Evolutionary conservation across 331 rosid species (phyloP).

Genomic region (Acacia concinna): DNA sequence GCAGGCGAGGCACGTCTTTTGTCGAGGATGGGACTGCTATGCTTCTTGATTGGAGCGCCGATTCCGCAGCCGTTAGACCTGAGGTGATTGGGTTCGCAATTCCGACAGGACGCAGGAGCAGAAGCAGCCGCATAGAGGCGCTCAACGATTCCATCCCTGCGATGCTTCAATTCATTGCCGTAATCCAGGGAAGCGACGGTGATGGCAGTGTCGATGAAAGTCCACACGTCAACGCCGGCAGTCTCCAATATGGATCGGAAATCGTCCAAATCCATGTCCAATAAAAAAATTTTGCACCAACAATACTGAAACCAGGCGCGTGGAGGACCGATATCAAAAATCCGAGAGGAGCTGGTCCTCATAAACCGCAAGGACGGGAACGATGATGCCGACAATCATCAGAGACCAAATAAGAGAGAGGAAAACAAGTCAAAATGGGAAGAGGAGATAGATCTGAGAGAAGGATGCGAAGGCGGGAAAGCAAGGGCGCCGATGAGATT

Average conservation of each 20-base stretch:
- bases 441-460: conserved; percentile 38
- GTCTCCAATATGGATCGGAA: conserved; percentile 73
- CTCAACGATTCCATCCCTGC: conserved; percentile 84
- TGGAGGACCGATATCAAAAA: background rate
- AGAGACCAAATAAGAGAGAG: background rate
- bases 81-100: conserved; percentile 38
- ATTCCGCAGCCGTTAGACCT: conserved; percentile 32
- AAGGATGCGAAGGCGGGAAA: background rate
- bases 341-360: background rate
- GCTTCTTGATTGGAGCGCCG: background rate
- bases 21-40: conserved; percentile 17
- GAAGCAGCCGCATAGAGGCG: conserved; percentile 62
- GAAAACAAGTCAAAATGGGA: background rate
- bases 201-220: conserved; percentile 84
- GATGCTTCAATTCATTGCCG: conserved; percentile 61
- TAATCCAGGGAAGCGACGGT: conserved; percentile 71
- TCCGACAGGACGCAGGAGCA: conserved; percentile 42
- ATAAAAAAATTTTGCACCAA: background rate
- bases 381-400: background rate
- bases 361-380: conserved; percentile 24
- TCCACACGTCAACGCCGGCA: conserved; percentile 82
- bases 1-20: conserved; percentile 49
- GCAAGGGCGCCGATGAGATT: conserved; percentile 6
- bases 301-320: background rate
- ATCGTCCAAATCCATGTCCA: conserved; percentile 79